phyloP scores from a whole-genome alignment of 106 monocot genomes.

The Vanilla planifolia region DNA sequence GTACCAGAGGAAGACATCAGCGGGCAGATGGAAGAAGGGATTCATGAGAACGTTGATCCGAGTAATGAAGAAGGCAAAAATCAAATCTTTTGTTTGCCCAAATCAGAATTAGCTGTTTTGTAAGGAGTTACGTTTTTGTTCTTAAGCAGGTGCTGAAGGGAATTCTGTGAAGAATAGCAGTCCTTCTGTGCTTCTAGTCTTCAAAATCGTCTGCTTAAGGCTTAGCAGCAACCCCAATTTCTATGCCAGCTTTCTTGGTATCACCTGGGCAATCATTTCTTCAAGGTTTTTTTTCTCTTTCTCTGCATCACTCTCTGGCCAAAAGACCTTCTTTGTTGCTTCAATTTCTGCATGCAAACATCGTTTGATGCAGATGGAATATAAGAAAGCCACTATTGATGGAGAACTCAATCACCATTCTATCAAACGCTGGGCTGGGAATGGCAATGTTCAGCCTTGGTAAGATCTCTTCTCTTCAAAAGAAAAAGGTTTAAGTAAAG shows the following conservation, averaged over 20 bases:
- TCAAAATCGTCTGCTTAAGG: slow-evolving; percentile 39
- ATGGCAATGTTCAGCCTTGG: slow-evolving; percentile 67
- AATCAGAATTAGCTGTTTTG: not conserved
- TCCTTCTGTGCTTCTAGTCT: not conserved
- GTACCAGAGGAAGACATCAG: slow-evolving; percentile 1
- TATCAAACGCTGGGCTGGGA: slow-evolving; percentile 44
- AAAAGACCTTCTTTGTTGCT: not conserved
- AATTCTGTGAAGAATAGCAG: not conserved
- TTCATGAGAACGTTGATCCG: slow-evolving; percentile 7
- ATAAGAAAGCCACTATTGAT: slow-evolving; percentile 37
- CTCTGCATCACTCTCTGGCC: not conserved
- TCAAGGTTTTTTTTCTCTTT: slow-evolving; percentile 19
- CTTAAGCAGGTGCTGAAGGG: not conserved
- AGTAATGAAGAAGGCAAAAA: slow-evolving; percentile 3
- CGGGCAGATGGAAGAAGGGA: not conserved
- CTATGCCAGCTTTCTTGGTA: slow-evolving; percentile 39
- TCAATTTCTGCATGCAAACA: not conserved
- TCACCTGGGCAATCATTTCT: slow-evolving; percentile 37
- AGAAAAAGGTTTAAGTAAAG: not conserved
- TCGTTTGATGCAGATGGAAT: slow-evolving; percentile 26
- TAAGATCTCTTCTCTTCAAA: slow-evolving; percentile 1
- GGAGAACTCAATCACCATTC: slow-evolving; percentile 29
- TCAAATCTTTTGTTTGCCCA: not conserved
- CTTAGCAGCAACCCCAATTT: slow-evolving; percentile 41
- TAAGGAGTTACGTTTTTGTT: not conserved